phyloP scores from a whole-genome alignment of 2,329 filamentous ascomycete species.

The Boeremia lycopersici region DNA sequence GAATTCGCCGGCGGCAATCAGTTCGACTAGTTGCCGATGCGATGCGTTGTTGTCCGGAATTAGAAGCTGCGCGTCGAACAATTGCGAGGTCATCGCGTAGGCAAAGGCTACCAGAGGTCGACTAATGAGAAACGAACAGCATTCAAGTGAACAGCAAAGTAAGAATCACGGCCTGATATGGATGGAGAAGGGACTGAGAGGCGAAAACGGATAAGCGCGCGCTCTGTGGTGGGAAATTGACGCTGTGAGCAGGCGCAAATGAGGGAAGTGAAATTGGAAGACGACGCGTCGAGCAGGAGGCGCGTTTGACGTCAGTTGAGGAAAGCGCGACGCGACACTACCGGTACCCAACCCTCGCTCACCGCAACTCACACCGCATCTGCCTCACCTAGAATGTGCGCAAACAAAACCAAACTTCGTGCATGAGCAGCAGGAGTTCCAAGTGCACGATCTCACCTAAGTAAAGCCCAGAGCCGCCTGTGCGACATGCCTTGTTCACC shows the following conservation, averaged over 20 bases:
- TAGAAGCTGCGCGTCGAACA: constrained; percentile 30
- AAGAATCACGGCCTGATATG: constrained; percentile 1
- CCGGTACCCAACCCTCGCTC: constrained; percentile 1
- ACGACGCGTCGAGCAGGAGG: constrained; percentile 12
- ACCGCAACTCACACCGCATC: constrained; percentile 14
- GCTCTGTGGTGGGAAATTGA: constrained; percentile 13
- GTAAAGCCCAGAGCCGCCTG: not conserved
- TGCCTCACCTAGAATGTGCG: not conserved
- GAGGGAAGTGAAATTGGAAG: constrained; percentile 12
- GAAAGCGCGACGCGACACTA: constrained; percentile 25
- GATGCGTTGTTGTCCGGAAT: constrained; percentile 29
- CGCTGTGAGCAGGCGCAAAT: constrained; percentile 13
- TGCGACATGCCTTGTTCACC: constrained; percentile 2
- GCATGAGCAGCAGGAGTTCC: not conserved
- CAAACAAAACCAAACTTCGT: not conserved
- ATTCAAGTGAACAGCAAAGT: constrained; percentile 7
- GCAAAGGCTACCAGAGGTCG: not conserved
- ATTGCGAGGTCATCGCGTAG: constrained; percentile 21
- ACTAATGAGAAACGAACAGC: not conserved
- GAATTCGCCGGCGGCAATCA: constrained; percentile 22
- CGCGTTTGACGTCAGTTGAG: constrained; percentile 25
- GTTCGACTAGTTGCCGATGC: constrained; percentile 20
- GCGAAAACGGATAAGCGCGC: constrained; percentile 6
- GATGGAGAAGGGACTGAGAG: not conserved
- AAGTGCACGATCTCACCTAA: not conserved